Conservation (phyloP, 2,329 filamentous ascomycete species). For the Seiridium unicorne region DNA sequence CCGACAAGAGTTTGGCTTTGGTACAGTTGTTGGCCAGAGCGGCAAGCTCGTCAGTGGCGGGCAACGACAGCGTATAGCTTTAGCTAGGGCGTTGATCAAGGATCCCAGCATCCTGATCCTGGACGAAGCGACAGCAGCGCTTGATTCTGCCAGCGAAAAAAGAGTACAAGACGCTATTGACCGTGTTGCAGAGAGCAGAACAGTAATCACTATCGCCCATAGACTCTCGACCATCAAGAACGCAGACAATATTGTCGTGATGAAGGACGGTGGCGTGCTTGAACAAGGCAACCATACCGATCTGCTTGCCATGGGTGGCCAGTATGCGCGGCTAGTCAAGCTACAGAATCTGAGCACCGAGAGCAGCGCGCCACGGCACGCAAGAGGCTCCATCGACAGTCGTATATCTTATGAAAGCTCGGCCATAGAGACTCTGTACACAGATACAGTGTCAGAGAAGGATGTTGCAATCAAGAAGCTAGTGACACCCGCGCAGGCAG, state of each 20-base stretch:
- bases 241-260: constrained; percentile 2
- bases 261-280: background rate
- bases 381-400: constrained; percentile 20
- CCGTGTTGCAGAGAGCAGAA: constrained; percentile 31
- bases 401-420: constrained; percentile 30
- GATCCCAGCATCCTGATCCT: constrained; percentile 63
- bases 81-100: constrained; percentile 64
- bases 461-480: background rate
- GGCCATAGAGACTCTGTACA: constrained; percentile 18
- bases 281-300: background rate
- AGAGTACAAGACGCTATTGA: constrained; percentile 57
- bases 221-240: background rate
- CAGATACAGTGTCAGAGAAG: background rate
- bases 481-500: background rate
- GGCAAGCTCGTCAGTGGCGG: constrained; percentile 68
- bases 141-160: constrained; percentile 41
- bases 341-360: constrained; percentile 54
- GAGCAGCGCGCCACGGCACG: background rate
- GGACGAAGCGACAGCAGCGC: constrained; percentile 65
- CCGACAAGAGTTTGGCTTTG: constrained; percentile 45
- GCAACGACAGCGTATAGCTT: constrained; percentile 64
- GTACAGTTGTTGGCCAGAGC: constrained; percentile 61
- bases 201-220: constrained; percentile 3
- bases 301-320: background rate
- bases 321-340: constrained; percentile 64